Evolutionary conservation across 75 land plant genomes (phyloP), one percentile per base, ranked within the genome.

Genomic region (Pseudotsuga menziesii): DNA sequence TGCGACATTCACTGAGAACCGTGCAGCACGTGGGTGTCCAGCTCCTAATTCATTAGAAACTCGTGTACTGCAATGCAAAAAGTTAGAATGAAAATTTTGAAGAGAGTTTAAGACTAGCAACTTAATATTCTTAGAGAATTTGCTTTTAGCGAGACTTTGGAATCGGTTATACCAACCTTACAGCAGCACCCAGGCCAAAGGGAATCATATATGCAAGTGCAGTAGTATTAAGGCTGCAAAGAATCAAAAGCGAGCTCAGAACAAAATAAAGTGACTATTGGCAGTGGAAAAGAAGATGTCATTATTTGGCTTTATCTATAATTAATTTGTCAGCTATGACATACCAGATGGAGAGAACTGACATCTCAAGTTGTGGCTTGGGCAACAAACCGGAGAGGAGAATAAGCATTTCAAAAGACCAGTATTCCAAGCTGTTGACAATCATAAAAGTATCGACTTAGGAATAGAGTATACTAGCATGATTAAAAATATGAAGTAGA

Each of bases 41-140:
- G 89, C 95, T 35, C 98, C 98, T 36, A 95, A 72, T 79, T 95
- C 96, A 80, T 95, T 95, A 17, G 95, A 82, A 75, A 92, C 89
- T 58, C 95, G 75, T 52, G 91, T 88, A 58, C 95, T 92, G 75
- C 75, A 81, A 78, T 60, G 26, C 23, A 35, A 26, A 27, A 0
- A 69, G 39, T 9, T 36, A 36, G 72, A 35, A 69, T 36, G 0
- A 15, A 16, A 16, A 35, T 35, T 35, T 5, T 9, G 54, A 48
- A 48, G 11, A 48, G 4, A 17, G 32, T 64, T 64, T 16, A 35
- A 64, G 6, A 7, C 6, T 64, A 1, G 36, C 17, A 32, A 64
- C 32, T 14, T 5, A 61, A 61, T 61, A 61, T 61, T 35, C 64
- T 61, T 25, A 25, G 27, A 61, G 2, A 48, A 48, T 48, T 48